Evolutionary conservation across 1,139 yeast genomes (phyloP).

Genomic region (Yarrowia galli): DNA sequence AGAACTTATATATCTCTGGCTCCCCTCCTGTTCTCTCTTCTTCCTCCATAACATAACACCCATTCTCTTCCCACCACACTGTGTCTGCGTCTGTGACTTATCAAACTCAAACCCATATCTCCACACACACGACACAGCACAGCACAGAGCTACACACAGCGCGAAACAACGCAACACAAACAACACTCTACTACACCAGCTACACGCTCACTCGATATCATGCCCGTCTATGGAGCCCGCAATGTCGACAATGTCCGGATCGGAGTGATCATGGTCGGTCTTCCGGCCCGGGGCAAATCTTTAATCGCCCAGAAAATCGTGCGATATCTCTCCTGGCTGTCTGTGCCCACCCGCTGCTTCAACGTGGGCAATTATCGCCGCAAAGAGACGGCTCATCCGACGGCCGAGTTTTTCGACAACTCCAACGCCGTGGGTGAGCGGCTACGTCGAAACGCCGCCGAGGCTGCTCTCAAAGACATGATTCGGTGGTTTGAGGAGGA

Average conservation of each 20-base stretch:
- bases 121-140: conserved; percentile 25
- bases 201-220: too few relatives aligned
- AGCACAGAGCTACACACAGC: neutral
- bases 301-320: conserved; percentile 83
- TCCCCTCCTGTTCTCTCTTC: neutral
- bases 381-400: conserved; percentile 61
- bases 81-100: too few relatives aligned
- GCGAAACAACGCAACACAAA: too few relatives aligned
- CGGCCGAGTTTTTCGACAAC: conserved; percentile 81
- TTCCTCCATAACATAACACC: neutral
- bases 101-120: conserved; percentile 27
- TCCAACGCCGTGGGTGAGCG: conserved; percentile 67
- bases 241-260: conserved; percentile 38
- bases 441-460: conserved; percentile 72
- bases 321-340: conserved; percentile 89
- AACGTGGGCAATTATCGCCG: conserved; percentile 89
- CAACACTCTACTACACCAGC: neutral
- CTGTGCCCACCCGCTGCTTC: conserved; percentile 85
- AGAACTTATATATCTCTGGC: too few relatives aligned
- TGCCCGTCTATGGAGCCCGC: conserved; percentile 35
- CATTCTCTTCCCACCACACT: too few relatives aligned
- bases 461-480: conserved; percentile 80
- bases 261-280: conserved; percentile 69
- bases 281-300: conserved; percentile 78
- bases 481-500: conserved; percentile 84